Percentiles rank a stretch among this genome's conserved stretches.
Evolutionary conservation across 331 rosid genomes (phyloP).

Genomic region (Arachis monticola): DNA sequence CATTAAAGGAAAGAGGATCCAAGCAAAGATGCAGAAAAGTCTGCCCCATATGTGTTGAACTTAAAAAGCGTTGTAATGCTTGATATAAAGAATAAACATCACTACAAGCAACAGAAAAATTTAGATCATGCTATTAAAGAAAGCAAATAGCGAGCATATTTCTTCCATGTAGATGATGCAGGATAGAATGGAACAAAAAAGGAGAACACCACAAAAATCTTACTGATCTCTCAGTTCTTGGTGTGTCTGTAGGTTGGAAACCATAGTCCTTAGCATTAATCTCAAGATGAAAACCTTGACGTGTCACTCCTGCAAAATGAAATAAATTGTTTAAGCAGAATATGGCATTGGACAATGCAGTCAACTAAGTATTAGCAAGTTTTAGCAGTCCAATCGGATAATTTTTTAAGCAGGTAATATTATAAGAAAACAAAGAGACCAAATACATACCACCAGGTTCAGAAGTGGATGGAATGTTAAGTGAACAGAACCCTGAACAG

Average conservation of each 20-base stretch:
- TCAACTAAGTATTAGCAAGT: slow-evolving; percentile 11
- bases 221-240: slow-evolving; percentile 98
- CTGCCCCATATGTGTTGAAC: slow-evolving; percentile 3
- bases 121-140: slow-evolving; percentile 12
- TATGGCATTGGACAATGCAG: neutral
- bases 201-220: slow-evolving; percentile 8
- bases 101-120: slow-evolving; percentile 9
- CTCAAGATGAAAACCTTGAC: slow-evolving; percentile 80
- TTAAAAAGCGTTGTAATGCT: neutral
- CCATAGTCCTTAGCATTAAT: slow-evolving; percentile 88
- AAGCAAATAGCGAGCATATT: slow-evolving; percentile 16
- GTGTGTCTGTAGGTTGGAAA: slow-evolving; percentile 87
- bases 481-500: slow-evolving; percentile 86
- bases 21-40: too few relatives aligned
- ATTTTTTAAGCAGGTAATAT: too few relatives aligned
- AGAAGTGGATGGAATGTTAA: slow-evolving; percentile 51
- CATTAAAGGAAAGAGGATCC: too few relatives aligned
- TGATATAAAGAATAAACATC: neutral
- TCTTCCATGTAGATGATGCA: slow-evolving; percentile 17
- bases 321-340: slow-evolving; percentile 33
- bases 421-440: slow-evolving; percentile 30
- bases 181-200: slow-evolving; percentile 9
- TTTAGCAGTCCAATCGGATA: neutral
- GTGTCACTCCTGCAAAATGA: slow-evolving; percentile 77
- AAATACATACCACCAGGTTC: slow-evolving; percentile 69